Evolutionary conservation across 805 yeast species (phyloP).

Genomic region (Komagataella ulmi): DNA sequence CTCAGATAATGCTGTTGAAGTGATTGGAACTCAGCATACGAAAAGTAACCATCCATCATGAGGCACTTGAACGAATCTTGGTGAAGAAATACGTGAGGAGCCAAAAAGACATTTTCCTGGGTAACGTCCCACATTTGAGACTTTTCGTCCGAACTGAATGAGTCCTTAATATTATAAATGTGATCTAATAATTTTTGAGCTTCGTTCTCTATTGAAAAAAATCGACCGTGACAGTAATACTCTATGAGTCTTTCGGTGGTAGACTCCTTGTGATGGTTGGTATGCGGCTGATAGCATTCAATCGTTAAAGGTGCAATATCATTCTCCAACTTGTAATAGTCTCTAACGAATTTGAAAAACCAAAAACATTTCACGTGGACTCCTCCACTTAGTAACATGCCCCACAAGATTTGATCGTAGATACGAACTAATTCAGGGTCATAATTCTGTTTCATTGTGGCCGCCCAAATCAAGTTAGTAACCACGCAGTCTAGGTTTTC

Average conservation of each 20-base stretch:
- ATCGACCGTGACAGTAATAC: neutral
- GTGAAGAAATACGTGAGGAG: neutral
- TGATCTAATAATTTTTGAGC: neutral
- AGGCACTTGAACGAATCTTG: neutral
- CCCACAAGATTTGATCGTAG: slow-evolving; percentile 27
- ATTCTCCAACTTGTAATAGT: slow-evolving; percentile 2
- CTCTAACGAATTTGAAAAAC: slow-evolving; percentile 25
- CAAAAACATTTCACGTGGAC: slow-evolving; percentile 25
- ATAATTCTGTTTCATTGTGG: slow-evolving; percentile 18
- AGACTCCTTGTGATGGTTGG: neutral
- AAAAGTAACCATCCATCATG: neutral
- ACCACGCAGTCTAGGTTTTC: slow-evolving; percentile 21
- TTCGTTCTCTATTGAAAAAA: neutral
- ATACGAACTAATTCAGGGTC: slow-evolving; percentile 21
- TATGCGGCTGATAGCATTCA: neutral
- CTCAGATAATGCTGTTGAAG: neutral
- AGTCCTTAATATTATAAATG: neutral
- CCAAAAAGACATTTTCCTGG: neutral
- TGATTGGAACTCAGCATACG: neutral
- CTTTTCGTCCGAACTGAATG: neutral
- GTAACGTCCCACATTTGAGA: neutral
- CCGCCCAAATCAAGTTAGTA: slow-evolving; percentile 22
- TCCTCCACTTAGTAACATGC: slow-evolving; percentile 29
- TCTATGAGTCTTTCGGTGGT: neutral
- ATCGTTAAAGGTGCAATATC: neutral